phyloP scores from a whole-genome alignment of 306 rosid genomes.

The Pyrus betulifolia region DNA sequence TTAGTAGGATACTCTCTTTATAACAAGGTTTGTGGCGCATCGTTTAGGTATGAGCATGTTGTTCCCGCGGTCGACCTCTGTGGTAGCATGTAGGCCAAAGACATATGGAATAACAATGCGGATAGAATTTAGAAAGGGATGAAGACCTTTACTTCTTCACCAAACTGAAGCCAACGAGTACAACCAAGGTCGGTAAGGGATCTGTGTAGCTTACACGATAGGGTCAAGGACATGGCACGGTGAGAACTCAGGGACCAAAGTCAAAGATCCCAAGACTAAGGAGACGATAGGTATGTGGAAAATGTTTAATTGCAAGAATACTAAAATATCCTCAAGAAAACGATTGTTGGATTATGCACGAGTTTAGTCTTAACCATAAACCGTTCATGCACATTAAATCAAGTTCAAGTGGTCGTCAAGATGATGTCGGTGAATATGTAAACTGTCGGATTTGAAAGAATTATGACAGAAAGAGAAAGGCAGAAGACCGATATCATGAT shows the following conservation, averaged over 20 bases:
- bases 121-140: neutral
- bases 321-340: neutral
- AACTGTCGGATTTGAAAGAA: too few relatives aligned
- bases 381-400: neutral
- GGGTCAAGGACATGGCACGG: neutral
- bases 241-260: neutral
- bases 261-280: neutral
- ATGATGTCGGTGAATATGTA: neutral
- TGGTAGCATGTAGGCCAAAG: neutral
- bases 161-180: neutral
- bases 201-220: neutral
- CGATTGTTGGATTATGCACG: neutral
- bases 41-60: neutral
- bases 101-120: neutral
- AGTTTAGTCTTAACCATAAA: neutral
- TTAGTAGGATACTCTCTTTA: neutral
- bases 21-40: neutral
- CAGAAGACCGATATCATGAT: too few relatives aligned
- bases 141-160: neutral
- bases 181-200: neutral
- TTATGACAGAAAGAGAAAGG: neutral
- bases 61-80: neutral
- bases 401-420: neutral
- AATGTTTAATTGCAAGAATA: neutral
- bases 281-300: neutral